phyloP scores from a whole-genome alignment of 169 alveolate species.

The Fabrea salina region DNA sequence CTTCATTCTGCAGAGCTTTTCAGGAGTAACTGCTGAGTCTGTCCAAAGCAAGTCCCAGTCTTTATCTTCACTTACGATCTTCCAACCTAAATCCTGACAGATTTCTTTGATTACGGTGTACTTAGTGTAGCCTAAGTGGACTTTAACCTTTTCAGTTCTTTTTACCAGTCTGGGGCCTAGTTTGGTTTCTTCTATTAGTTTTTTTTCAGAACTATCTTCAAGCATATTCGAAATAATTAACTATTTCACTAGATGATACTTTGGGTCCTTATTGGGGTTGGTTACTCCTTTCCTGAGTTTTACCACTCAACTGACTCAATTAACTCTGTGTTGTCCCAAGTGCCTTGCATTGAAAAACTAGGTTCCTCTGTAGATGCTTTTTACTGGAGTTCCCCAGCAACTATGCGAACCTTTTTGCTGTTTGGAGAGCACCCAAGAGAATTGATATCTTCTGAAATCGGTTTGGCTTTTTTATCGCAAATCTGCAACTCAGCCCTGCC shows the following conservation, averaged over 20 bases:
- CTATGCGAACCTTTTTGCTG: not conserved
- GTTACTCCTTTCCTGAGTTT: slow-evolving; percentile 23
- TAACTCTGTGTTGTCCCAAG: not conserved
- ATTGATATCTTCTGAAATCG: slow-evolving; percentile 28
- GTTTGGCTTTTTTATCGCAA: not conserved
- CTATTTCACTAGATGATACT: too few relatives aligned
- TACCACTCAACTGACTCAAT: slow-evolving; percentile 17
- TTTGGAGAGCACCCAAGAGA: slow-evolving; percentile 45
- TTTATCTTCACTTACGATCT: slow-evolving; percentile 4
- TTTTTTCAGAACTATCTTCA: too few relatives aligned
- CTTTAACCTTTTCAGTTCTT: not conserved
- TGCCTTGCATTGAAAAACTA: not conserved
- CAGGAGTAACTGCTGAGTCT: slow-evolving; percentile 70
- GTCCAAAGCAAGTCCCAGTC: slow-evolving; percentile 79
- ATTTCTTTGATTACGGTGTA: not conserved
- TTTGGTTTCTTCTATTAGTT: too few relatives aligned
- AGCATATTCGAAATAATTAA: too few relatives aligned
- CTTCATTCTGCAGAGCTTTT: slow-evolving; percentile 57
- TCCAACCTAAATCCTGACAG: not conserved
- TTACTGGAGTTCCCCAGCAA: not conserved
- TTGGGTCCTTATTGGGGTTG: too few relatives aligned
- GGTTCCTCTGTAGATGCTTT: not conserved
- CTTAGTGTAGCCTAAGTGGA: not conserved
- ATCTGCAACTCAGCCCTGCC: not conserved
- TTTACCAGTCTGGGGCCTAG: too few relatives aligned